Evolutionary conservation across 768 basidiomycete genomes (phyloP).

Genomic region (Mycena galericulata): DNA sequence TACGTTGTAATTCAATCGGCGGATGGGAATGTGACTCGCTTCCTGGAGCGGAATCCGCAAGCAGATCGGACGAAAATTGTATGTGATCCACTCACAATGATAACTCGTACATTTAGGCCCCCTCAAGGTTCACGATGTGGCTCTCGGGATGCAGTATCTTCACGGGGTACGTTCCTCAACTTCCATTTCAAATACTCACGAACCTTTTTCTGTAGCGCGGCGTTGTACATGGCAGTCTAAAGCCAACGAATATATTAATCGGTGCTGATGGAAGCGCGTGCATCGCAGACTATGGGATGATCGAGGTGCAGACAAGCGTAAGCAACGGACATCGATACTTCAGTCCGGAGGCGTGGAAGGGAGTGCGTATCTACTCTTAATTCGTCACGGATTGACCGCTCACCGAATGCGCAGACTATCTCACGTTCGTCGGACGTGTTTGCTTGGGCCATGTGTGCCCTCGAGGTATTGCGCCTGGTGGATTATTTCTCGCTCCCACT

Average conservation of each 20-base stretch:
- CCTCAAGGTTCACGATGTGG: conserved; percentile 37
- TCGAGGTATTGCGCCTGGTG: conserved; percentile 34
- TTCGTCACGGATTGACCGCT: neutral
- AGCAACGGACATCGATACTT: conserved; percentile 40
- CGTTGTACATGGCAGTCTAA: conserved; percentile 41
- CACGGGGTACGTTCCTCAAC: conserved; percentile 32
- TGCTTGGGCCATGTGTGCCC: conserved; percentile 43
- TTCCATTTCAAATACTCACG: neutral
- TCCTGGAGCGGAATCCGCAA: conserved; percentile 35
- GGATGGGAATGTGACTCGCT: conserved; percentile 35
- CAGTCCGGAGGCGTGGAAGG: conserved; percentile 46
- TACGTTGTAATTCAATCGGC: conserved; percentile 37
- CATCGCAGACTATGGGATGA: conserved; percentile 40
- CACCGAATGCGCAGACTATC: conserved; percentile 30
- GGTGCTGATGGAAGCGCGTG: conserved; percentile 30
- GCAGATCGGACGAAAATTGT: conserved; percentile 38
- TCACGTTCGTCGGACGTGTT: conserved; percentile 42
- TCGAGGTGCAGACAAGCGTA: conserved; percentile 35
- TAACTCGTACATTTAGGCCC: neutral
- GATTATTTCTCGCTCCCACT: neutral
- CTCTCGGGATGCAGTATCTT: conserved; percentile 41
- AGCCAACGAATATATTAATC: conserved; percentile 40
- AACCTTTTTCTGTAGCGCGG: no score
- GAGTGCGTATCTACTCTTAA: conserved; percentile 36
- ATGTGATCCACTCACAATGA: neutral